Percentiles rank a stretch among this genome's conserved stretches.
Conservation (phyloP, 345 rosid genomes). For the Arabidopsis arenosa region DNA sequence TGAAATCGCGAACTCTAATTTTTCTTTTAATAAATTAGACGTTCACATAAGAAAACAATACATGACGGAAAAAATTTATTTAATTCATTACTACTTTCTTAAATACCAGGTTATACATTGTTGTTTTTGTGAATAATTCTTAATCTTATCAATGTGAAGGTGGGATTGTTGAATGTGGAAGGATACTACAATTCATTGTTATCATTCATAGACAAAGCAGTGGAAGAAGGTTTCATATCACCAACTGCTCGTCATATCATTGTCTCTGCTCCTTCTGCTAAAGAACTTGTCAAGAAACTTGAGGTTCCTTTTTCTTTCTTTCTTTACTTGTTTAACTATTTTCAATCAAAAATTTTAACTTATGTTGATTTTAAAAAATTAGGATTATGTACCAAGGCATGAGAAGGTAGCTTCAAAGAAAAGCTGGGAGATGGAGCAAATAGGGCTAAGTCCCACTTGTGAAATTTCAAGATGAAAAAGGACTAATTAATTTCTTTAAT, state of each 20-base stretch:
- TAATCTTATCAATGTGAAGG: slow-evolving; percentile 49
- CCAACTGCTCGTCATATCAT: slow-evolving; percentile 82
- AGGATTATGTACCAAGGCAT: slow-evolving; percentile 82
- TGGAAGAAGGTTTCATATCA: slow-evolving; percentile 77
- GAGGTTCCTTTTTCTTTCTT: slow-evolving; percentile 51
- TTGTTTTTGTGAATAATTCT: not conserved
- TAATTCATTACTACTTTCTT: too few species aligned
- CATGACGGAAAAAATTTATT: too few species aligned
- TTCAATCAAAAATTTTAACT: not conserved
- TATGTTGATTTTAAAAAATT: not conserved
- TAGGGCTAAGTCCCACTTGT: slow-evolving; percentile 51
- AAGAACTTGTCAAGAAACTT: slow-evolving; percentile 68
- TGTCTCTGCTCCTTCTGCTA: slow-evolving; percentile 68
- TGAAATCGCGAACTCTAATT: too few species aligned
- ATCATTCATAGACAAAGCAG: slow-evolving; percentile 76
- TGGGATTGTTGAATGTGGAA: slow-evolving; percentile 79
- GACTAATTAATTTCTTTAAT: slow-evolving; percentile 30
- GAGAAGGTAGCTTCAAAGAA: slow-evolving; percentile 77
- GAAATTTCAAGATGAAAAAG: slow-evolving; percentile 59
- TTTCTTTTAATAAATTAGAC: too few species aligned
- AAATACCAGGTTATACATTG: too few species aligned
- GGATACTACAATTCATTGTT: slow-evolving; percentile 78
- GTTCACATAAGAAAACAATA: too few species aligned
- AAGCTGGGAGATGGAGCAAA: slow-evolving; percentile 76
- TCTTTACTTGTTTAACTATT: not conserved